These are phyloP conservation scores for Alternaria solani DNA, from an alignment of 2,329 filamentous ascomycete species.

Conservation along the genomic window DNA sequence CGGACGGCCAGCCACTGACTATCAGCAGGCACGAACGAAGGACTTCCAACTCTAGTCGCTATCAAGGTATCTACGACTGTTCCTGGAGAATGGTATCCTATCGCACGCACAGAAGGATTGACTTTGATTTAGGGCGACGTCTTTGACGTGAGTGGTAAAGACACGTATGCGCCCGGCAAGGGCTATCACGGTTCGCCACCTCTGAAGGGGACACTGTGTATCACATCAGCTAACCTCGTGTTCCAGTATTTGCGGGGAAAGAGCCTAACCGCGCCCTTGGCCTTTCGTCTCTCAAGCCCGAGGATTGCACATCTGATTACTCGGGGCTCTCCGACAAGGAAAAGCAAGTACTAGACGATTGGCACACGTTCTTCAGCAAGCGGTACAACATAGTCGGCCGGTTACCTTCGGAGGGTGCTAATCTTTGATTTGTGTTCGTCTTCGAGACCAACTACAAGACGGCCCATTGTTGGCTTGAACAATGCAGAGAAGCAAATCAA, in stretches of 20 bases:
- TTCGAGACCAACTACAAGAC: background rate
- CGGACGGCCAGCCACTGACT: conserved; percentile 2
- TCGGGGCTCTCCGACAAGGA: conserved; percentile 83
- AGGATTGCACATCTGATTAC: conserved; percentile 85
- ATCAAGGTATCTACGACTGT: conserved; percentile 58
- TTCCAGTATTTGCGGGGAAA: conserved; percentile 88
- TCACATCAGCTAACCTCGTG: conserved; percentile 11
- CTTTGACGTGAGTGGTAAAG: conserved; percentile 92
- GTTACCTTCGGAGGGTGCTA: conserved; percentile 34
- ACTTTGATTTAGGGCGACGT: conserved; percentile 74
- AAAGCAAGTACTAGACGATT: conserved; percentile 85
- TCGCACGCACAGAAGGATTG: conserved; percentile 11
- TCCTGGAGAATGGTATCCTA: background rate
- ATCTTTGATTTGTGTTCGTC: conserved; percentile 16
- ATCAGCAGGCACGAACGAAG: conserved; percentile 68
- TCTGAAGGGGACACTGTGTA: background rate
- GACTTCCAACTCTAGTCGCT: conserved; percentile 66
- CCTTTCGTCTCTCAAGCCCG: conserved; percentile 82
- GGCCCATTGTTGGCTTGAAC: background rate
- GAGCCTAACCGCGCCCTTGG: conserved; percentile 93
- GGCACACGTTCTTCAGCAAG: conserved; percentile 96
- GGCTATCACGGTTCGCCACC: conserved; percentile 80
- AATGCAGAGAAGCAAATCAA: background rate
- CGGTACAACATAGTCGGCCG: conserved; percentile 87
- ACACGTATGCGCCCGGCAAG: conserved; percentile 81